phyloP scores from a whole-genome alignment of 371 early-diverging fungal genomes.

The Mortierella sp. region DNA sequence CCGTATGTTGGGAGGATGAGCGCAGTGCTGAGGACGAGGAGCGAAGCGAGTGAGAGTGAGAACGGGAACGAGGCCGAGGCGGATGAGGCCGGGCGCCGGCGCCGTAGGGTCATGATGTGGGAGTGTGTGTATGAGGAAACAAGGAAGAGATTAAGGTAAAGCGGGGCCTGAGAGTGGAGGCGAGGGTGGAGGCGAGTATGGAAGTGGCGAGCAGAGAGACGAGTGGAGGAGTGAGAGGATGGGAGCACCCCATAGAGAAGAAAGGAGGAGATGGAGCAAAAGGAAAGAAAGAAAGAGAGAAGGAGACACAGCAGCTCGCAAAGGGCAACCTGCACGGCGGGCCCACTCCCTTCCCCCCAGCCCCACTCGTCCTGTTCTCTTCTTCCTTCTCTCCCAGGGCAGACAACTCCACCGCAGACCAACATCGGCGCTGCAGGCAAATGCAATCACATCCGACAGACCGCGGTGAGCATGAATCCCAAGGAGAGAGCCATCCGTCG shows the following conservation, averaged over 20 bases:
- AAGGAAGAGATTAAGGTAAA: not conserved
- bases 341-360: not conserved
- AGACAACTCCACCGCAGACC: no score
- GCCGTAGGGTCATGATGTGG: not conserved
- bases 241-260: not conserved
- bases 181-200: no score
- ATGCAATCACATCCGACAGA: no score
- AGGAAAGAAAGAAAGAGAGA: not conserved
- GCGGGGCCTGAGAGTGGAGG: not conserved
- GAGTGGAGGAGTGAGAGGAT: not conserved
- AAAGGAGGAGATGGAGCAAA: not conserved
- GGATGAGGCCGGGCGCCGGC: not conserved
- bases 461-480: no score
- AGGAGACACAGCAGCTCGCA: not conserved
- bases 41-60: not conserved
- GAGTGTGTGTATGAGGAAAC: not conserved
- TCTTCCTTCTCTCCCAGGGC: not conserved
- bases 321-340: no score
- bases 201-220: no score
- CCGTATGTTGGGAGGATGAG: not conserved
- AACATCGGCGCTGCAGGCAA: no score
- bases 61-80: not conserved
- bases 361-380: not conserved
- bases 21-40: not conserved
- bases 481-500: no score